Evolutionary conservation across 345 rosid genomes (phyloP).

Genomic region (Gossypioides kirkii): DNA sequence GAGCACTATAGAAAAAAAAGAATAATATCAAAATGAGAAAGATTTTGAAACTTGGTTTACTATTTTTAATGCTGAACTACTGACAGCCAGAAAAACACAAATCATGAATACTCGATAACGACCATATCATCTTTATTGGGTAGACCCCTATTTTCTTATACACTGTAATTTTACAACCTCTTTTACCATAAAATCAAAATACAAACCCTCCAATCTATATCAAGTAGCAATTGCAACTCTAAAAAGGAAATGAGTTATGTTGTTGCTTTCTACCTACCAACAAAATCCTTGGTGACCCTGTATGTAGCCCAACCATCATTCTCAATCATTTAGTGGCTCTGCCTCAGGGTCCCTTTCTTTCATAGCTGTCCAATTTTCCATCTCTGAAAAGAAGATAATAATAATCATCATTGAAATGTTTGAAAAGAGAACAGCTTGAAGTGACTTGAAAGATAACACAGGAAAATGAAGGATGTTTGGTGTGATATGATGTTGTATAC

Average conservation of each 20-base stretch:
- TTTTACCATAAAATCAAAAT: constrained; percentile 12
- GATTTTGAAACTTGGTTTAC: neutral
- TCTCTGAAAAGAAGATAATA: constrained; percentile 35
- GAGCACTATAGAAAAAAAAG: too few relatives aligned
- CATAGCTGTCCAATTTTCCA: constrained; percentile 47
- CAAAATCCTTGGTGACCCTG: neutral
- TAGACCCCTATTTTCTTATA: too few relatives aligned
- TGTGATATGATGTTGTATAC: constrained; percentile 13
- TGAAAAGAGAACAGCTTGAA: too few relatives aligned
- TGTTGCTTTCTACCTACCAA: constrained; percentile 14
- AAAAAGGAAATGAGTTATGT: constrained; percentile 9
- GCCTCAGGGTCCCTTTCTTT: constrained; percentile 62
- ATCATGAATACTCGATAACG: neutral
- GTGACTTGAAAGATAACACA: neutral
- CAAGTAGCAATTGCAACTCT: constrained; percentile 4
- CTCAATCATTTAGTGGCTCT: constrained; percentile 74
- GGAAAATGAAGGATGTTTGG: neutral
- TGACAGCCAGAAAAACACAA: neutral
- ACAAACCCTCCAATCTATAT: neutral
- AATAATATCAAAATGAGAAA: neutral
- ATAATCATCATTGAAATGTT: neutral
- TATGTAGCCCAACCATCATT: constrained; percentile 10
- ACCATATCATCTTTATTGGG: too few relatives aligned
- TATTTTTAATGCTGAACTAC: neutral
- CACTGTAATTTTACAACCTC: neutral